Percentiles rank a stretch among this genome's conserved stretches.
Evolutionary conservation across 2,329 filamentous ascomycete genomes (phyloP).

Genomic region (Epicoccum nigrum): DNA sequence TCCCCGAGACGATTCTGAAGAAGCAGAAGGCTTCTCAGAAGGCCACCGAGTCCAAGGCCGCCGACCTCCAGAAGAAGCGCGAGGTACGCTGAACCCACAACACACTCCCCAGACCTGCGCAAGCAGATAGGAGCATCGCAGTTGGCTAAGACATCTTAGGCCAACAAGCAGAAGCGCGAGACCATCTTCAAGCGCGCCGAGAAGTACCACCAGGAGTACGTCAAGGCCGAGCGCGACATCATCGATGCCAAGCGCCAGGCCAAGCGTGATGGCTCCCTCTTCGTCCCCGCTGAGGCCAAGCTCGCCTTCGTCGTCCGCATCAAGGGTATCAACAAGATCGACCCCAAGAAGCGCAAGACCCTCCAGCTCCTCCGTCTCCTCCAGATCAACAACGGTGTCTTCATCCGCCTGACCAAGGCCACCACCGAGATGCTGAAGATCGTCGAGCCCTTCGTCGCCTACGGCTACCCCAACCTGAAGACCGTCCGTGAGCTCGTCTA

Average conservation of each 20-base stretch:
- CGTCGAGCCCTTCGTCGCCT: conserved; percentile 98
- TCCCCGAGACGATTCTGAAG: conserved; percentile 99
- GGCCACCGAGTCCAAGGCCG: conserved; percentile 85
- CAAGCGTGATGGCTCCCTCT: conserved; percentile 92
- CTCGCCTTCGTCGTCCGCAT: conserved; percentile 98
- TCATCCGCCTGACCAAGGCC: conserved; percentile 96
- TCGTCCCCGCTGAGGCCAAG: conserved; percentile 94
- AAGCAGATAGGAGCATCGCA: conserved; percentile 46
- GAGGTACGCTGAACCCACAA: conserved; percentile 74
- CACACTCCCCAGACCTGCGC: conserved; percentile 44
- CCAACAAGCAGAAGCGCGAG: conserved; percentile 97
- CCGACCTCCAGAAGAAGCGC: conserved; percentile 86
- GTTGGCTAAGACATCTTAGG: conserved; percentile 63
- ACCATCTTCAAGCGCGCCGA: conserved; percentile 99
- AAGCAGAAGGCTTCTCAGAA: conserved; percentile 99
- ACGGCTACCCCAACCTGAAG: conserved; percentile 99
- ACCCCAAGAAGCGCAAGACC: conserved; percentile 99
- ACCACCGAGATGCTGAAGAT: conserved; percentile 95
- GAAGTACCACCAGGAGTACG: conserved; percentile 99
- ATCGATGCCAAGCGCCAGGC: conserved; percentile 88
- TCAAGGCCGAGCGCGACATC: conserved; percentile 95
- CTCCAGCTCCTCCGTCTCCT: conserved; percentile 99
- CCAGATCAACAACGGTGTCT: conserved; percentile 99
- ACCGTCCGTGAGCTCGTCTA: conserved; percentile 98
- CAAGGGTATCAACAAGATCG: conserved; percentile 99